Evolutionary conservation across 2,329 filamentous ascomycete genomes (phyloP).

Genomic region (Fusarium redolens): DNA sequence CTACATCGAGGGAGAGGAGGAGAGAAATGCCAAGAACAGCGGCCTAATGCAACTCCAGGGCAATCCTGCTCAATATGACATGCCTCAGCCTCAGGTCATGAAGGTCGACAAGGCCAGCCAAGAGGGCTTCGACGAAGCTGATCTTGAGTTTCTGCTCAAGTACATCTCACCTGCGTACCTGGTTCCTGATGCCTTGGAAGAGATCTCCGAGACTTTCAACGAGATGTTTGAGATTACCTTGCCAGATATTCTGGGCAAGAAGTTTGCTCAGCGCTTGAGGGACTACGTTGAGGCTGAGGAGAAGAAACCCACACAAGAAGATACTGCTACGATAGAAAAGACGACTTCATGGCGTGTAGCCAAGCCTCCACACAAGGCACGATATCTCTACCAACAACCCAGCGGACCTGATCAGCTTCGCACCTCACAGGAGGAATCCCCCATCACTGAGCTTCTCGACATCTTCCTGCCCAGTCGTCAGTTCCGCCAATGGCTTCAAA

Average conservation of each 20-base stretch:
- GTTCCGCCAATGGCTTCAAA: constrained; percentile 89
- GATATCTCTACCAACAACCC: constrained; percentile 83
- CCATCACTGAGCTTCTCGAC: constrained; percentile 82
- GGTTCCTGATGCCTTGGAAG: constrained; percentile 88
- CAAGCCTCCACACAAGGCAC: constrained; percentile 92
- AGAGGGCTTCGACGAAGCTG: constrained; percentile 75
- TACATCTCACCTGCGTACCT: constrained; percentile 93
- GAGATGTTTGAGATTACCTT: constrained; percentile 88
- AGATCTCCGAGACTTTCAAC: constrained; percentile 81
- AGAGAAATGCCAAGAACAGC: constrained; percentile 88
- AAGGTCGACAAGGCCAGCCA: constrained; percentile 60
- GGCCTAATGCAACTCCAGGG: constrained; percentile 93
- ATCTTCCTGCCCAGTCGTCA: constrained; percentile 84
- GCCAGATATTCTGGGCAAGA: constrained; percentile 79
- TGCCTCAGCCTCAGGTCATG: constrained; percentile 73
- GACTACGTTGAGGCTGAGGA: constrained; percentile 77
- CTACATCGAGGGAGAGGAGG: constrained; percentile 87
- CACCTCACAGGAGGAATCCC: constrained; percentile 58
- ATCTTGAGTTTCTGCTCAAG: constrained; percentile 89
- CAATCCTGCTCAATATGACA: constrained; percentile 89
- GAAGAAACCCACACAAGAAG: constrained; percentile 56
- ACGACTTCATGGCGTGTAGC: constrained; percentile 78
- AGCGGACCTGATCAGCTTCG: constrained; percentile 53
- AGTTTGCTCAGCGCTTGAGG: constrained; percentile 79
- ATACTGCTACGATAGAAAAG: constrained; percentile 67